Conservation (phyloP, 2,329 filamentous ascomycete genomes). For the Clonostachys byssicola region DNA sequence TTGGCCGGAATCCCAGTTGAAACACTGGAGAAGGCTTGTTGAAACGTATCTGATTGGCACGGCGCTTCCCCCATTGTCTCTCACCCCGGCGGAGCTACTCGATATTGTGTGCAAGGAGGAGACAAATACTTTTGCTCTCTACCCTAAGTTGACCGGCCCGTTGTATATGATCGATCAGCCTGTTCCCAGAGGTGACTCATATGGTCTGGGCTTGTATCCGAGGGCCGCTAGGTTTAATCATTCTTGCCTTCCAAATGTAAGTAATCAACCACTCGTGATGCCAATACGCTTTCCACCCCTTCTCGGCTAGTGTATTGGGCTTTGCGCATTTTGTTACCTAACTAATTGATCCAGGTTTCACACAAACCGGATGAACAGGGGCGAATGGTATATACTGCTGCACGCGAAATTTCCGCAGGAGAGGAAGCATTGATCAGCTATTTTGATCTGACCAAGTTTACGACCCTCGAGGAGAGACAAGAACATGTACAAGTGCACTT, state of each 20-base stretch:
- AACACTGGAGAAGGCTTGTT: slow-evolving; percentile 15
- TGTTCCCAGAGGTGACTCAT: slow-evolving; percentile 12
- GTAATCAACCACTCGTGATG: slow-evolving; percentile 2
- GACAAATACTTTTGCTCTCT: slow-evolving; percentile 20
- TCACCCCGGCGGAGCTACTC: slow-evolving; percentile 11
- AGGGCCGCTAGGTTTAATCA: slow-evolving; percentile 20
- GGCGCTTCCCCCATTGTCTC: slow-evolving; percentile 6
- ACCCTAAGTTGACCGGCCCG: slow-evolving; percentile 13
- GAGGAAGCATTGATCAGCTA: slow-evolving; percentile 19
- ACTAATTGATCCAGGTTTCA: slow-evolving; percentile 7
- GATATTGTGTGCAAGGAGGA: slow-evolving; percentile 18
- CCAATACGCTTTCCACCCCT: background rate
- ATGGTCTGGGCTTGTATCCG: slow-evolving; percentile 16
- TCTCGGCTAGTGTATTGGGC: rapidly evolving
- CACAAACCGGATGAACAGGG: slow-evolving; percentile 14
- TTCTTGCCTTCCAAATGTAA: slow-evolving; percentile 19
- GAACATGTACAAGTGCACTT: slow-evolving; percentile 11
- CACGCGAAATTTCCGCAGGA: slow-evolving; percentile 11
- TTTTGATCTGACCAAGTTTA: slow-evolving; percentile 12
- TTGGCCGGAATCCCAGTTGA: slow-evolving; percentile 15
- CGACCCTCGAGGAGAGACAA: slow-evolving; percentile 10
- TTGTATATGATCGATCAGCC: slow-evolving; percentile 5
- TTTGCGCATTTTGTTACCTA: background rate
- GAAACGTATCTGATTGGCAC: slow-evolving; percentile 12
- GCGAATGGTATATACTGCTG: slow-evolving; percentile 17